Evolutionary conservation across 139 green algal genomes (phyloP).

Genomic region (Parachlorella kessleri): DNA sequence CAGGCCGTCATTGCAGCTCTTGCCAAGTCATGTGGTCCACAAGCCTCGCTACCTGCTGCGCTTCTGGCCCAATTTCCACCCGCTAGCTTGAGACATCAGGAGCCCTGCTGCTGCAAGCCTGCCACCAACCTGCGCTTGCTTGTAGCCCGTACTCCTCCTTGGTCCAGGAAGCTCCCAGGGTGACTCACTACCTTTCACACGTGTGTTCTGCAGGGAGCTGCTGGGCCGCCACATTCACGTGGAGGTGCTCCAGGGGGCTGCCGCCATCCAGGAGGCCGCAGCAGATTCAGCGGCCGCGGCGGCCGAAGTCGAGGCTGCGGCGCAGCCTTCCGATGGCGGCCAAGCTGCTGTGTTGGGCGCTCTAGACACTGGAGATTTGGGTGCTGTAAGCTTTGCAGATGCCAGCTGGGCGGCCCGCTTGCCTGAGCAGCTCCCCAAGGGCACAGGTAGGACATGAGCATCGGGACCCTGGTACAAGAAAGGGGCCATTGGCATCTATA

Average conservation of each 20-base stretch:
- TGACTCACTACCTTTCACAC: no score
- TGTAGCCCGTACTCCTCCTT: no score
- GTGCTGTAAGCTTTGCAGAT: neutral
- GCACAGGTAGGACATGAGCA: conserved; percentile 1
- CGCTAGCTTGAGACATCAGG: no score
- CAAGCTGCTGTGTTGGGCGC: neutral
- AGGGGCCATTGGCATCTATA: no score
- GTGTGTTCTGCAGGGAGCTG: conserved; percentile 17
- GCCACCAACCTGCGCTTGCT: no score
- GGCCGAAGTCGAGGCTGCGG: neutral
- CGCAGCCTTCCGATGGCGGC: neutral
- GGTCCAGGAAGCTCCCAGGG: no score
- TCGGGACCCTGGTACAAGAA: no score
- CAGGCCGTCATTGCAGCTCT: no score
- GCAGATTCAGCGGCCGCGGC: neutral
- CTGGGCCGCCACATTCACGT: conserved; percentile 11
- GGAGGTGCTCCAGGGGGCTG: conserved; percentile 12
- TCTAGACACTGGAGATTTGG: neutral
- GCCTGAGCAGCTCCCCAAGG: conserved; percentile 15
- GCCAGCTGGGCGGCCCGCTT: conserved; percentile 12
- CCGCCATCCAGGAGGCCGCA: conserved; percentile 17
- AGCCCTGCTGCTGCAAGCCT: no score
- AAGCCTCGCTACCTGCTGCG: no score
- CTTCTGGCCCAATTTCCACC: no score
- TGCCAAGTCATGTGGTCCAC: no score